Conservation (phyloP, 2,329 filamentous ascomycete genomes). For the Hyphodiscus sp. region DNA sequence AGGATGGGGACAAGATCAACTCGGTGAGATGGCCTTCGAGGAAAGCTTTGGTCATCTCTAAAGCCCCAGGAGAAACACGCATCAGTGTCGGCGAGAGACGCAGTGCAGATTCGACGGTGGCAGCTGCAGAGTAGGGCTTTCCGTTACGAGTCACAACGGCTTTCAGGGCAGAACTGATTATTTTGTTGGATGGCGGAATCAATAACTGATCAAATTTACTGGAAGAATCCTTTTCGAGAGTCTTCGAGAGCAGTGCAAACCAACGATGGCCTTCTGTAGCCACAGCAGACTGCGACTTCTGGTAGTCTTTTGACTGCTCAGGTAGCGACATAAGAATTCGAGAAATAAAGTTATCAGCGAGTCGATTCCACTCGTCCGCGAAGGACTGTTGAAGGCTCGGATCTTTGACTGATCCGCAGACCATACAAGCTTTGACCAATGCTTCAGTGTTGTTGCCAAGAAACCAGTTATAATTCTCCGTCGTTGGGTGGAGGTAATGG, state of each 20-base stretch:
- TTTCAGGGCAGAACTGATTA: slow-evolving; percentile 35
- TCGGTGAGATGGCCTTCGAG: slow-evolving; percentile 48
- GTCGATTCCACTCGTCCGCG: slow-evolving; percentile 51
- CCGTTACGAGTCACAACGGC: slow-evolving; percentile 49
- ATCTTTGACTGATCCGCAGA: slow-evolving; percentile 37
- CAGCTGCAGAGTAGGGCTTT: slow-evolving; percentile 60
- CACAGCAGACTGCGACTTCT: slow-evolving; percentile 62
- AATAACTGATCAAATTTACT: slow-evolving; percentile 8
- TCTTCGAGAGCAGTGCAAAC: slow-evolving; percentile 39
- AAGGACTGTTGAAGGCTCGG: slow-evolving; percentile 43
- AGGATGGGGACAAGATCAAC: slow-evolving; percentile 63
- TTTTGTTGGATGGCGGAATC: slow-evolving; percentile 12
- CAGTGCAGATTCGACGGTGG: slow-evolving; percentile 47
- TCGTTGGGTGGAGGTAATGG: slow-evolving; percentile 40
- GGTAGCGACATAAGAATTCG: slow-evolving; percentile 70
- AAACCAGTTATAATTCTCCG: slow-evolving; percentile 17
- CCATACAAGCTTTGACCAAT: slow-evolving; percentile 39
- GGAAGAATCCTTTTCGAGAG: slow-evolving; percentile 30
- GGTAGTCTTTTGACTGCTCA: slow-evolving; percentile 73
- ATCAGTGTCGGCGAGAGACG: slow-evolving; percentile 36
- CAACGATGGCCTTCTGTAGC: slow-evolving; percentile 62
- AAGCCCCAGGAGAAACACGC: slow-evolving; percentile 35
- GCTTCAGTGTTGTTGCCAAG: slow-evolving; percentile 11
- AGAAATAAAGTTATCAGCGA: slow-evolving; percentile 56
- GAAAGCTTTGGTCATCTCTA: slow-evolving; percentile 41